Evolutionary conservation across 129 eudicot species (phyloP), one percentile per base, ranked within the genome.

Genomic region (Escallonia rubra): DNA sequence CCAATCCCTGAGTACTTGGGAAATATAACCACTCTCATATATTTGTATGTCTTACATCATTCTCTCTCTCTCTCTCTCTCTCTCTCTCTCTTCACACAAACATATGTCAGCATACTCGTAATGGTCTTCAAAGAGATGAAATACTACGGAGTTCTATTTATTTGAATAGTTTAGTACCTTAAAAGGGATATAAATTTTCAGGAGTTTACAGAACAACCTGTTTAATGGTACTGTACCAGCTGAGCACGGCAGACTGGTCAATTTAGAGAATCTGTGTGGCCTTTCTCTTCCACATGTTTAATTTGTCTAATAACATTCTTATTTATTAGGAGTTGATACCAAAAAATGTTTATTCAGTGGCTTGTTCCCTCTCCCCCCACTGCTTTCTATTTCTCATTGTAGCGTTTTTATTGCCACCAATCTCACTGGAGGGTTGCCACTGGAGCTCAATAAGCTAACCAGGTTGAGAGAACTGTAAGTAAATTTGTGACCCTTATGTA

Each of bases 391-490:
- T 38, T 16, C 15, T 59, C 13, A 12, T 56, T 76, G 59, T 71
- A 87, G 90, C 69, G 58, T 41, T 73, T 82, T 87, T 10, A 79
- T 67, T 72, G 76, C 53, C 58, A 87, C 84, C 68, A 57, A 76
- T 68, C 90, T 87, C 72, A 76, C 83, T 5, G 96, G 96, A 12
- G 49, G 63, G 64, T 68, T 89, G 59, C 92, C 96, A 4, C 8
- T 10, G 63, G 77, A 83, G 70, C 77, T 89, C 40, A 60, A 62
- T 44, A 79, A 57, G 59, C 80, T 89, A 39, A 65, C 63, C 34
- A 83, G 68, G 8, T 74, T 89, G 74, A 64, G 58, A 54, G 96
- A 85, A 70, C 85, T 89, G 96, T 89, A 81, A 70, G 89, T 23
- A 23, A 0, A n/a, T 0, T 23, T 23, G 34, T 23, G 34, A 23